Evolutionary conservation across 768 basidiomycete genomes (phyloP).

Genomic region (Rhodotorula paludigena): DNA sequence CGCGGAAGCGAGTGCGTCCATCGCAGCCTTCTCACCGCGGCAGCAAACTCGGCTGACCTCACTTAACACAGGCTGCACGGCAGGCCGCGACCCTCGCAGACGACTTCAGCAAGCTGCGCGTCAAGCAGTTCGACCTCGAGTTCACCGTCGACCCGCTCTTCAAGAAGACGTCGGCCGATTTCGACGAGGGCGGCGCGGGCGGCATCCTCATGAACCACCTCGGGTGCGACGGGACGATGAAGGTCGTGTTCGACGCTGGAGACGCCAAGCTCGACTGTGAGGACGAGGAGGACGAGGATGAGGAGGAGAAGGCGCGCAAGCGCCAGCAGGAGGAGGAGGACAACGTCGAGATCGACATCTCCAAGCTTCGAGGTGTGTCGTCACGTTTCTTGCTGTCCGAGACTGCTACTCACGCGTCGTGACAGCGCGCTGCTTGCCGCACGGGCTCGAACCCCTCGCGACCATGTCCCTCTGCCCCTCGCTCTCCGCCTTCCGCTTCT

Average conservation of each 20-base stretch:
- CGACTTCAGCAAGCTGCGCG: slow-evolving; percentile 68
- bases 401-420: background rate
- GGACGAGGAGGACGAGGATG: slow-evolving; percentile 6
- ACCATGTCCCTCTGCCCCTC: slow-evolving; percentile 26
- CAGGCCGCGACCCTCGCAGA: slow-evolving; percentile 76
- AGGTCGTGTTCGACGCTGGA: slow-evolving; percentile 67
- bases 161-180: slow-evolving; percentile 94
- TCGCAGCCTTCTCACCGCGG: background rate
- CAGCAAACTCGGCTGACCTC: background rate
- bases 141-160: slow-evolving; percentile 95
- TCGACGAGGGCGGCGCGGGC: slow-evolving; percentile 95
- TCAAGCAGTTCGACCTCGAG: slow-evolving; percentile 91
- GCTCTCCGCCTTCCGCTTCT: slow-evolving; percentile 22
- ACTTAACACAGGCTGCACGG: slow-evolving; percentile 11
- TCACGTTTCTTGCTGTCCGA: background rate
- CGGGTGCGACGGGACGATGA: slow-evolving; percentile 71
- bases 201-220: slow-evolving; percentile 97
- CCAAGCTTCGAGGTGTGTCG: background rate
- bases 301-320: background rate
- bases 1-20: slow-evolving; percentile 49
- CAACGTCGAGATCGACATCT: slow-evolving; percentile 4
- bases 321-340: slow-evolving; percentile 17
- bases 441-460: background rate
- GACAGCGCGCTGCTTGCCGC: background rate
- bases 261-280: slow-evolving; percentile 32